phyloP scores from a whole-genome alignment of 768 basidiomycete species.

The Lactarius trivialis region DNA sequence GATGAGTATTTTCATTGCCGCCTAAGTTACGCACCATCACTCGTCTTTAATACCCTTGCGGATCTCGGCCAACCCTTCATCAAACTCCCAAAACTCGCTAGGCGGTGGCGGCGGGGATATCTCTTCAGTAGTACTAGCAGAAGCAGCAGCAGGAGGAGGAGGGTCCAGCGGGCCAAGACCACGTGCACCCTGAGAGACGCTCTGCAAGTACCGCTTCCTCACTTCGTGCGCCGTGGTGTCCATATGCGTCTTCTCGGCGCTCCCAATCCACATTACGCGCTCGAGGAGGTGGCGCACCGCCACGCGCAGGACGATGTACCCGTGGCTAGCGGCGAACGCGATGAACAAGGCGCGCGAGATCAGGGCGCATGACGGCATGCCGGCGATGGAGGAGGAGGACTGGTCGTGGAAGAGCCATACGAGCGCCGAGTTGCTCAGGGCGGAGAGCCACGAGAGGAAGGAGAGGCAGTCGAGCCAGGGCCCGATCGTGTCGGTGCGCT shows the following conservation, averaged over 20 bases:
- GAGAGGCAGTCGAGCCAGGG: slow-evolving; percentile 89
- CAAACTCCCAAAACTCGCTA: slow-evolving; percentile 56
- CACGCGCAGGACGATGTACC: slow-evolving; percentile 62
- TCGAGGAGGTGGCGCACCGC: slow-evolving; percentile 64
- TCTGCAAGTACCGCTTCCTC: slow-evolving; percentile 38
- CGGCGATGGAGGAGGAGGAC: no score
- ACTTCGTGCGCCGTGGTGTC: slow-evolving; percentile 50
- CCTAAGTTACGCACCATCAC: background rate
- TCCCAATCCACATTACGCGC: slow-evolving; percentile 70
- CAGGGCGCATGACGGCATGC: slow-evolving; percentile 13
- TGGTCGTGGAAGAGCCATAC: slow-evolving; percentile 75
- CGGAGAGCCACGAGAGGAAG: slow-evolving; percentile 84
- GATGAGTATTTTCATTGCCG: background rate
- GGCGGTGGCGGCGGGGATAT: background rate
- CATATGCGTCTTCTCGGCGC: slow-evolving; percentile 53
- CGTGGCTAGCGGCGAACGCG: slow-evolving; percentile 81
- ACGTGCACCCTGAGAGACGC: slow-evolving; percentile 26
- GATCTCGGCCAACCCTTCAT: slow-evolving; percentile 73
- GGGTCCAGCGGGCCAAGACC: slow-evolving; percentile 25
- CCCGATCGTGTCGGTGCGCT: slow-evolving; percentile 86
- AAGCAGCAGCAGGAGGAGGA: background rate
- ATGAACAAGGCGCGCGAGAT: slow-evolving; percentile 36
- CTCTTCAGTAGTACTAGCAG: background rate
- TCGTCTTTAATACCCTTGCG: slow-evolving; percentile 53
- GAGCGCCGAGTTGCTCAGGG: slow-evolving; percentile 83